Evolutionary conservation across 1,284 basidiomycete genomes (phyloP), one percentile per base, ranked within the genome.

Genomic region (Puccinia polysora): DNA sequence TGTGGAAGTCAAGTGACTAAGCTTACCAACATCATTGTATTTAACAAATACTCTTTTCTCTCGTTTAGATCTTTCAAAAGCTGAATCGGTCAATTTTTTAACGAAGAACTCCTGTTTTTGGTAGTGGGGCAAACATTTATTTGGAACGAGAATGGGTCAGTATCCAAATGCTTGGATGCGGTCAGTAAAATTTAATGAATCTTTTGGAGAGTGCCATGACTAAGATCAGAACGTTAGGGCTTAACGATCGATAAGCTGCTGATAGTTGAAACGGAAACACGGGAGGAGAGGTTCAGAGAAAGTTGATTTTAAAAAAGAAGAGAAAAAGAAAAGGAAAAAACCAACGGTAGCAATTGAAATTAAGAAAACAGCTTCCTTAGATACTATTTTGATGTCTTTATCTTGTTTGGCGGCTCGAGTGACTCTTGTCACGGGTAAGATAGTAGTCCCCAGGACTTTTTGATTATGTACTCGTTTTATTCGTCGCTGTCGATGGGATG

Each of bases 401-500:
- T 74, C 73, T 52, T 75, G 71, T 56, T 73, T 67, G 43, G 55
- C 55, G 43, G 38, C 53, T 38, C 71, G 53, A 34, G 52, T 67
- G 12, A 36, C 50, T 47, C 72, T 49, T 5, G 67, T 65, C 30
- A 36, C 62, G 20, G 45, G 43, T 59, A 53, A 38, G 52, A 47
- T 70, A 7, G 36, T 55, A 14, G 71, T 75, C 45, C 47, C 65
- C 49, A 74, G 8, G 7, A 83, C 79, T 89, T 80, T 88, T 89
- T 81, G 38, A 5, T 23, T 3, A n/a, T 60, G 36, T 4, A 60
- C 58, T 60, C 23, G 38, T 25, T 36, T 60, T 14, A 3, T 40
- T 60, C 58, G 34, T 23, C 38, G 58, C 23, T 25, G 30, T 5
- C 58, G 58, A 15, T 43, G 58, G 15, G n/a, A 23, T 7, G 55